phyloP scores from a whole-genome alignment of 225 moss, liverwort and hornwort species.

The Physcomitrium patens region DNA sequence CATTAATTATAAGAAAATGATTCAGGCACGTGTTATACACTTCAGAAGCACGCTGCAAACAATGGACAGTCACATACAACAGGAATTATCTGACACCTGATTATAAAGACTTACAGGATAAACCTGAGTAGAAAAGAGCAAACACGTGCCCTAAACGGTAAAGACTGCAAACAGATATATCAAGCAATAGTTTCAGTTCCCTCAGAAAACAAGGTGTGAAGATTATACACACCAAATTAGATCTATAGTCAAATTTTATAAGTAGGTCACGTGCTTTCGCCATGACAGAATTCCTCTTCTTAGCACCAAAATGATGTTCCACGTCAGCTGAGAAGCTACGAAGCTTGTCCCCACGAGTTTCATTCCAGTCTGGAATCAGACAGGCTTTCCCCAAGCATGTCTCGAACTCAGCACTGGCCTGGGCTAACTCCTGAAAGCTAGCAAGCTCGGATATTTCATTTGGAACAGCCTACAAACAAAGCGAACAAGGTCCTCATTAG shows the following conservation, averaged over 20 bases:
- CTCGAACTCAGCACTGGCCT: conserved; percentile 79
- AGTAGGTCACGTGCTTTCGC: conserved; percentile 83
- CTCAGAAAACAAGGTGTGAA: conserved; percentile 9
- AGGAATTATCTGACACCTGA: not conserved
- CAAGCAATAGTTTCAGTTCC: not conserved
- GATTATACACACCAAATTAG: conserved; percentile 61
- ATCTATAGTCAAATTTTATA: conserved; percentile 66
- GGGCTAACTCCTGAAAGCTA: conserved; percentile 73
- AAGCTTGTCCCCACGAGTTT: conserved; percentile 74
- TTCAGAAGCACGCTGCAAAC: conserved; percentile 15
- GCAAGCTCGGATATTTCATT: conserved; percentile 76
- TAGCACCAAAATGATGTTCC: conserved; percentile 87
- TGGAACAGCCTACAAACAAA: conserved; percentile 76
- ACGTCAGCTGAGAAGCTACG: conserved; percentile 79
- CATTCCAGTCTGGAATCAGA: conserved; percentile 87
- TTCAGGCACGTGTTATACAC: conserved; percentile 2
- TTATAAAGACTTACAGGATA: conserved; percentile 5
- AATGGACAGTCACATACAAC: not conserved
- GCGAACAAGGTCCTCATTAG: conserved; percentile 16
- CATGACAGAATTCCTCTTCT: conserved; percentile 76
- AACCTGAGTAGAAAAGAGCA: conserved; percentile 13
- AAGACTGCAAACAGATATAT: conserved; percentile 2
- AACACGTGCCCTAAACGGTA: conserved; percentile 2
- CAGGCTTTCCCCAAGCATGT: conserved; percentile 69
- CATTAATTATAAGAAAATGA: conserved; percentile 7